Evolutionary conservation across 1,284 basidiomycete genomes (phyloP).

Genomic region (Ustilago sp.): DNA sequence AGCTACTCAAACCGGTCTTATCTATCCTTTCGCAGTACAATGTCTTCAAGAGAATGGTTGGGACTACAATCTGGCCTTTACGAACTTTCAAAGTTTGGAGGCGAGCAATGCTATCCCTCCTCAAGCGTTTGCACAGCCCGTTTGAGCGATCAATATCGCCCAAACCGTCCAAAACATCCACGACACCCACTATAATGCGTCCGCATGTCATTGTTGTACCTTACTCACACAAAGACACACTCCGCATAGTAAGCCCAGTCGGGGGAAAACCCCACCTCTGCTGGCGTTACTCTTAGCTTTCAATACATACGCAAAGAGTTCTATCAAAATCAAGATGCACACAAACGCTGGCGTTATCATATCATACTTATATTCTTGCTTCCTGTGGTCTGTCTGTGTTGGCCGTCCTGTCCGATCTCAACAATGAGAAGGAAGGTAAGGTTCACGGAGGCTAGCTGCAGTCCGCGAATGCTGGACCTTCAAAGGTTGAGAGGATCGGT

Average conservation of each 20-base stretch:
- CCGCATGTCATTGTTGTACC: neutral
- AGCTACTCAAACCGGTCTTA: slow-evolving; percentile 66
- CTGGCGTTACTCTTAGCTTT: neutral
- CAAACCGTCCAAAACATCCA: no score
- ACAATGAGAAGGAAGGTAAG: no score
- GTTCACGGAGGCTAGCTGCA: no score
- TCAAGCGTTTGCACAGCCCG: slow-evolving; percentile 50
- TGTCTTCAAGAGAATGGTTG: slow-evolving; percentile 70
- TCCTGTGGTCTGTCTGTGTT: no score
- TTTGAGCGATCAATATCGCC: neutral
- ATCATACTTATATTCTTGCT: no score
- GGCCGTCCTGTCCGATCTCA: no score
- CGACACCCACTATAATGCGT: neutral
- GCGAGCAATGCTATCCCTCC: slow-evolving; percentile 56
- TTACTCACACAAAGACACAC: neutral
- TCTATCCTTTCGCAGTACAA: slow-evolving; percentile 69
- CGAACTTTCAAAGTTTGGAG: slow-evolving; percentile 67
- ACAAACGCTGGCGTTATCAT: no score
- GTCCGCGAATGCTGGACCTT: no score
- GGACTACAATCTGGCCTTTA: slow-evolving; percentile 65
- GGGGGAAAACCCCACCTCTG: neutral
- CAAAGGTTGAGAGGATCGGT: no score
- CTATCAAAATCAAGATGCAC: no score
- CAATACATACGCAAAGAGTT: neutral
- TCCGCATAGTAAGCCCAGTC: neutral